Evolutionary conservation across 2,329 filamentous ascomycete genomes (phyloP).

Genomic region (Neopestalotiopsis sp.): DNA sequence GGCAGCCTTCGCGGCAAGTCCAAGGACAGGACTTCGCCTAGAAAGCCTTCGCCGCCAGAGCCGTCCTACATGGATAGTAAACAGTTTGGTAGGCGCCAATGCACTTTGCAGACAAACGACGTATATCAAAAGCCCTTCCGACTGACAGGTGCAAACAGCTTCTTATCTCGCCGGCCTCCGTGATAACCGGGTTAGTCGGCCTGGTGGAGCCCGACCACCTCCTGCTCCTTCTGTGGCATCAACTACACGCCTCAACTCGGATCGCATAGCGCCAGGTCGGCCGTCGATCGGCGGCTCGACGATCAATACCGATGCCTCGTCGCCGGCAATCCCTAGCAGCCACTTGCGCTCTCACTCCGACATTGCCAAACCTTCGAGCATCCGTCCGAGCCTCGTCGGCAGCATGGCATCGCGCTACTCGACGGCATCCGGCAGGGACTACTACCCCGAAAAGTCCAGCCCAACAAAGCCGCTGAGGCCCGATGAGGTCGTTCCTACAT

Average conservation of each 20-base stretch:
- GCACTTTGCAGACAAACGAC: constrained; percentile 10
- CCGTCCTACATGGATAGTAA: constrained; percentile 70
- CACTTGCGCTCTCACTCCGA: constrained; percentile 39
- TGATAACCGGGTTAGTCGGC: constrained; percentile 68
- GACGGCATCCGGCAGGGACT: constrained; percentile 53
- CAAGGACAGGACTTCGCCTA: constrained; percentile 33
- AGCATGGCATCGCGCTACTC: constrained; percentile 59
- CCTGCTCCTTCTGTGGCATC: constrained; percentile 47
- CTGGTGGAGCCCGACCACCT: constrained; percentile 72
- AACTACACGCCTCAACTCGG: constrained; percentile 36
- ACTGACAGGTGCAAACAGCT: constrained; percentile 48
- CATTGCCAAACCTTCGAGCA: constrained; percentile 34
- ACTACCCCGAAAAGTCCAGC: constrained; percentile 50
- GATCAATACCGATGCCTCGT: constrained; percentile 34
- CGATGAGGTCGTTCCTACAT: constrained; percentile 66
- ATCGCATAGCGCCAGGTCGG: constrained; percentile 30
- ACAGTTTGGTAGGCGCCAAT: constrained; percentile 61
- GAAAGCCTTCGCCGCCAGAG: constrained; percentile 46
- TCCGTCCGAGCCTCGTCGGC: constrained; percentile 47
- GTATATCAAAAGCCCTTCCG: constrained; percentile 16
- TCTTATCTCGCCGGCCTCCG: constrained; percentile 75
- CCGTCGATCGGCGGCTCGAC: constrained; percentile 35
- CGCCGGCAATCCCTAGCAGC: constrained; percentile 27
- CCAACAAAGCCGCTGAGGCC: constrained; percentile 53
- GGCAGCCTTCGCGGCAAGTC: constrained; percentile 32